phyloP scores from a whole-genome alignment of 2,329 filamentous ascomycete genomes.

The Aspergillus awamori region DNA sequence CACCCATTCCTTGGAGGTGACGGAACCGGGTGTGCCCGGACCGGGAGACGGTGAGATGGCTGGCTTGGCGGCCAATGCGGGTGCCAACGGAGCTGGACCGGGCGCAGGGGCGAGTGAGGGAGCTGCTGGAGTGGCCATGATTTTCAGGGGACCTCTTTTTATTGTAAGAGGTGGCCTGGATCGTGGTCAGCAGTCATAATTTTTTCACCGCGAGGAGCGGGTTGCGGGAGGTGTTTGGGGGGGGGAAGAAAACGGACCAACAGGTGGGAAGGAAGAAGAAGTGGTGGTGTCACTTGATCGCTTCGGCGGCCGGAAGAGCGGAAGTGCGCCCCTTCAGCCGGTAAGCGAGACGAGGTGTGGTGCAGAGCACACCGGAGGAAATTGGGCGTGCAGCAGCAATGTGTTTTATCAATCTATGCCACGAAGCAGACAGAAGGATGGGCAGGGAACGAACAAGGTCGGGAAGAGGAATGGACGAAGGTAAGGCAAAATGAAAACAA shows the following conservation, averaged over 20 bases:
- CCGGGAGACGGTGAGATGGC: slow-evolving; percentile 43
- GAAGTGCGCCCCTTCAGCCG: slow-evolving; percentile 38
- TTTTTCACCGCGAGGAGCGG: background rate
- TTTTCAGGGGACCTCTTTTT: slow-evolving; percentile 11
- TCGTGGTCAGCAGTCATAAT: slow-evolving; percentile 26
- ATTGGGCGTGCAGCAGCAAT: background rate
- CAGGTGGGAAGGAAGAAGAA: slow-evolving; percentile 18
- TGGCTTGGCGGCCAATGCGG: slow-evolving; percentile 43
- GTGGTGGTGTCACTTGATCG: slow-evolving; percentile 29
- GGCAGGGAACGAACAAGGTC: background rate
- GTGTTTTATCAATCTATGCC: background rate
- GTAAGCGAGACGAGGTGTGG: slow-evolving; percentile 31
- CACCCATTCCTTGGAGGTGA: slow-evolving; percentile 84
- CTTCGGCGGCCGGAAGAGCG: slow-evolving; percentile 41
- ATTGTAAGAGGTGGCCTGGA: slow-evolving; percentile 23
- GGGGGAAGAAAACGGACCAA: slow-evolving; percentile 22
- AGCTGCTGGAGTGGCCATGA: slow-evolving; percentile 38
- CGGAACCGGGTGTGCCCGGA: slow-evolving; percentile 49
- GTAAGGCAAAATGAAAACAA: slow-evolving; percentile 4
- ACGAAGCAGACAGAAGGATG: slow-evolving; percentile 7
- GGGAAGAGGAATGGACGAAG: slow-evolving; percentile 4
- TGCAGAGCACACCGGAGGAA: background rate
- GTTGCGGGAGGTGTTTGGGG: slow-evolving; percentile 12
- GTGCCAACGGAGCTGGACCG: slow-evolving; percentile 41
- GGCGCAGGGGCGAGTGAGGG: slow-evolving; percentile 44